Evolutionary conservation across 768 basidiomycete species (phyloP).

Genomic region (Solioccasus polychromus): DNA sequence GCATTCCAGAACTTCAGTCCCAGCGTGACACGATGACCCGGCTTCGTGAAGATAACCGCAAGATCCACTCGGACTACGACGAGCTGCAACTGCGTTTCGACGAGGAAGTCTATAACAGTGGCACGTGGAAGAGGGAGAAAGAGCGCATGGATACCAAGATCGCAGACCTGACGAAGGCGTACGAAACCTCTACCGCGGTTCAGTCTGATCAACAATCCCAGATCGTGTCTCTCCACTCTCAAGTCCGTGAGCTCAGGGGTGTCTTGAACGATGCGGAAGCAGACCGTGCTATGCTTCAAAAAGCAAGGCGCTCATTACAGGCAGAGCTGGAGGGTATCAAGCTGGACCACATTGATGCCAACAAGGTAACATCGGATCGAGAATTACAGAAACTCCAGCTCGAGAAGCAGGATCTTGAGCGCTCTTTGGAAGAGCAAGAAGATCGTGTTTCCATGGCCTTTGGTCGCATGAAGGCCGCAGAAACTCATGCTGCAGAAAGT

Average conservation of each 20-base stretch:
- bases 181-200: constrained; percentile 65
- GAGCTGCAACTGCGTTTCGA: constrained; percentile 72
- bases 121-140: constrained; percentile 85
- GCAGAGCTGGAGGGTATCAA: constrained; percentile 80
- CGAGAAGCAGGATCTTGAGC: constrained; percentile 79
- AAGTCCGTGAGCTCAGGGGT: constrained; percentile 77
- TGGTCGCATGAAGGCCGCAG: constrained; percentile 81
- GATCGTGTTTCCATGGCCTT: constrained; percentile 70
- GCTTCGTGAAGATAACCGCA: constrained; percentile 77
- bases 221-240: constrained; percentile 79
- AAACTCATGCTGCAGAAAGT: constrained; percentile 69
- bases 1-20: constrained; percentile 61
- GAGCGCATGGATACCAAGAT: constrained; percentile 86
- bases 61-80: constrained; percentile 72
- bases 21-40: constrained; percentile 75
- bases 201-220: constrained; percentile 83
- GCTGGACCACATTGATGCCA: constrained; percentile 67
- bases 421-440: constrained; percentile 73
- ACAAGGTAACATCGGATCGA: constrained; percentile 65
- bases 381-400: constrained; percentile 74
- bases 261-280: constrained; percentile 86
- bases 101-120: constrained; percentile 73
- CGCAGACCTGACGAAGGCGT: constrained; percentile 67
- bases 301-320: constrained; percentile 77
- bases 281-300: constrained; percentile 74